Evolutionary conservation across 208 protist genomes (phyloP).

Genomic region (Leishmania tropica): DNA sequence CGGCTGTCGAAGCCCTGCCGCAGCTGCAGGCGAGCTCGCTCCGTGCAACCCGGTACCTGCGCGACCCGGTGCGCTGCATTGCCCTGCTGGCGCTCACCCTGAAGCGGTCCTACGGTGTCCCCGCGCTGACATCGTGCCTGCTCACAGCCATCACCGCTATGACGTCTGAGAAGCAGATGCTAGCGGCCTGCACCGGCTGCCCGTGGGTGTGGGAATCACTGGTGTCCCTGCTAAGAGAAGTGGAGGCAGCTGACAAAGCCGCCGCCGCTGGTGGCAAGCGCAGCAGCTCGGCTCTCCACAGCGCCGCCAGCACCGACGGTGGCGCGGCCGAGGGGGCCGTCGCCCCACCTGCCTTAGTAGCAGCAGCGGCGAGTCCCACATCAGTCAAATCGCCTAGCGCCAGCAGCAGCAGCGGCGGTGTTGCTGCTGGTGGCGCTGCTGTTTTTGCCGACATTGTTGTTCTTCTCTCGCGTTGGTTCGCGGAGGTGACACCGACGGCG

Average conservation of each 20-base stretch:
- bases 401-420: slow-evolving; percentile 2
- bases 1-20: slow-evolving; percentile 44
- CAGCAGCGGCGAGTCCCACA: not conserved
- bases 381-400: not conserved
- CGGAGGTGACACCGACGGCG: slow-evolving; percentile 10
- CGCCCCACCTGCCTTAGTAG: not conserved
- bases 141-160: slow-evolving; percentile 27
- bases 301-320: not conserved
- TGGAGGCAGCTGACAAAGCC: not conserved
- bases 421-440: not conserved
- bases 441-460: slow-evolving; percentile 11
- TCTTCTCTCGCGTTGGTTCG: slow-evolving; percentile 21
- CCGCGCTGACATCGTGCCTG: slow-evolving; percentile 41
- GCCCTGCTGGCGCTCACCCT: slow-evolving; percentile 38
- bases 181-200: slow-evolving; percentile 36
- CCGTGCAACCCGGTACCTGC: slow-evolving; percentile 52
- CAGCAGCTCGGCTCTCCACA: not conserved
- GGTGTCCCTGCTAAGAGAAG: slow-evolving; percentile 11
- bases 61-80: slow-evolving; percentile 49
- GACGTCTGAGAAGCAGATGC: slow-evolving; percentile 51
- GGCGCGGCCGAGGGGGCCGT: not conserved
- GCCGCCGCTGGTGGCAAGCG: not conserved
- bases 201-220: slow-evolving; percentile 43
- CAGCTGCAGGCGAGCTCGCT: slow-evolving; percentile 47
- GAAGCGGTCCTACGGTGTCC: slow-evolving; percentile 17